Evolutionary conservation across 2,329 filamentous ascomycete species (phyloP).

Genomic region (Elsinoe ampelina): DNA sequence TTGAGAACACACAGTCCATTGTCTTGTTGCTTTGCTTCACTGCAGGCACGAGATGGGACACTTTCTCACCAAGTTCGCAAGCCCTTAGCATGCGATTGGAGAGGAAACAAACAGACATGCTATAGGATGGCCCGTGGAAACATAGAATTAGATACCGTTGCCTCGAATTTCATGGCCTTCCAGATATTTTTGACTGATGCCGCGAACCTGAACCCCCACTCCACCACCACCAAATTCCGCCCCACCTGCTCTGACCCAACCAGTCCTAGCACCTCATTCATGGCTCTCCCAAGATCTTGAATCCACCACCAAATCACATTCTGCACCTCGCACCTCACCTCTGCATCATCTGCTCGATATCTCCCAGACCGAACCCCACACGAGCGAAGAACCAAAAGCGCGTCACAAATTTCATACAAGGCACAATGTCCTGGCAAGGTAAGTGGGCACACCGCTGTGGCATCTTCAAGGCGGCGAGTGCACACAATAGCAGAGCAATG

Average conservation of each 20-base stretch:
- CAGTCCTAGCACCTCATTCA: too few species aligned
- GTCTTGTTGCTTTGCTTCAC: slow-evolving; percentile 1
- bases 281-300: too few species aligned
- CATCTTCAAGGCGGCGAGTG: background rate
- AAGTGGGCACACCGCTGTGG: slow-evolving; percentile 21
- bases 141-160: too few species aligned
- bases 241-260: too few species aligned
- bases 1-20: background rate
- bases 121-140: background rate
- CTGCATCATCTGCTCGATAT: background rate
- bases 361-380: slow-evolving; percentile 10
- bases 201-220: too few species aligned
- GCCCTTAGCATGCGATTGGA: slow-evolving; percentile 11
- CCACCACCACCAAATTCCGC: too few species aligned
- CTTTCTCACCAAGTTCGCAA: slow-evolving; percentile 13
- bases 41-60: background rate
- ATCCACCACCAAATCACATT: too few species aligned
- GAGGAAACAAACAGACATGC: background rate
- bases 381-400: background rate
- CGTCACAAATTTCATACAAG: slow-evolving; percentile 14
- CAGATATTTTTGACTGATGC: too few species aligned
- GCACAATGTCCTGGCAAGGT: slow-evolving; percentile 72
- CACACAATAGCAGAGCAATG: slow-evolving; percentile 13
- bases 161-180: too few species aligned
- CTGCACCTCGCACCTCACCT: too few species aligned